Base-by-base conservation (phyloP, 2,329 filamentous ascomycete genomes). In the Sporothrix humicola region DNA sequence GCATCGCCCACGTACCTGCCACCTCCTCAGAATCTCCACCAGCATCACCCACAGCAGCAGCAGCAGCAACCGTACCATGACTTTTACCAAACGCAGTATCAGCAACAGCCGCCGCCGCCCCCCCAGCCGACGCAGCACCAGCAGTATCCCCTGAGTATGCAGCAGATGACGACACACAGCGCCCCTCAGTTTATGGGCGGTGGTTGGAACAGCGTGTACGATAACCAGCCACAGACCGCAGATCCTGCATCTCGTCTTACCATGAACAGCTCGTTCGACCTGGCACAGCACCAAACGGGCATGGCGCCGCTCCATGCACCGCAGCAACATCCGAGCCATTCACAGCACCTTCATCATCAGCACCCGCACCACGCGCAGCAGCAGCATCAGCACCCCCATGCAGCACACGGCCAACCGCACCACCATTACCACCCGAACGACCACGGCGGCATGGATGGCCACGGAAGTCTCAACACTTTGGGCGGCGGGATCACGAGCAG, bases 181-280 rank as follows among this genome's bases (percentile, higher is more conserved):
- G 70, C 72, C 42, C 63, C 71, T 17, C 74, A 69, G 4, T 70
- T 65, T 42, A 68, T 74, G 48, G 48, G 50, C 52, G 48, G 72
- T 46, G 58, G 72, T 58, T 76, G 75, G 75, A 54, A 70, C 10
- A 56, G 66, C n/a, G 74, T 74, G 0, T 76, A 76, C 59, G 59
- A 74, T 44, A 73, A 61, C 44, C 69, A 71, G 42, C 12, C 68
- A 10, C 74, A 70, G 6, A 44, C 58, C 2, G n/a, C 61, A 17
- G 70, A 71, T 37, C 61, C 66, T 17, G 58, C 56, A 42, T 56
- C 48, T 26, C 74, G 74, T 54, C 66, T 76, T 20, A 42, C 63
- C 13, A 66, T 76, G 26, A 72, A 61, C 69, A 71, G 59, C 20
- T 61, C 71, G 5, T 75, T 75, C 15, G 75, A 74, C 69, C 13